These are phyloP conservation scores for Cunninghamia lanceolata DNA, from an alignment of 75 land plant genomes.

Conservation along the genomic window DNA sequence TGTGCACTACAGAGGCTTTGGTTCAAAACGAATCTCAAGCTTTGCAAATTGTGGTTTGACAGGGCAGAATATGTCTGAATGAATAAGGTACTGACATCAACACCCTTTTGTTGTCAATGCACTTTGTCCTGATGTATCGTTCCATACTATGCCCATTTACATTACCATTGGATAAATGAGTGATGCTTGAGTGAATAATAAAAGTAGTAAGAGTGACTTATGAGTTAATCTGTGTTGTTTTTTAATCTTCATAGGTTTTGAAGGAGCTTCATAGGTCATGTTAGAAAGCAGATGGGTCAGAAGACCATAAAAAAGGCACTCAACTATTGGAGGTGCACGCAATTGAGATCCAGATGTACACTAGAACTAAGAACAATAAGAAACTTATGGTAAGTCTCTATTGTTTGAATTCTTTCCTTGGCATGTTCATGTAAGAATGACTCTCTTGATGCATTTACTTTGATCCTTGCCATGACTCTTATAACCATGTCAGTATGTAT, in stretches of 20 bases:
- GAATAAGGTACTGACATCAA: conserved; percentile 66
- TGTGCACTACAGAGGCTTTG: conserved; percentile 73
- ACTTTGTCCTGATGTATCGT: not conserved
- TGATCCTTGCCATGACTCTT: not conserved
- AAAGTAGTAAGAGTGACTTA: not conserved
- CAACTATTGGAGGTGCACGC: conserved; percentile 97
- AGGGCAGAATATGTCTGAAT: conserved; percentile 96
- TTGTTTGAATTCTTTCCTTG: not conserved
- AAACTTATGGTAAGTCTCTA: conserved; percentile 73
- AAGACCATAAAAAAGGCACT: conserved; percentile 99
- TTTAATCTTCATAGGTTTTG: conserved; percentile 55
- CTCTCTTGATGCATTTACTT: not conserved
- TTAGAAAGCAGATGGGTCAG: conserved; percentile 89
- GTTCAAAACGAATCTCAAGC: conserved; percentile 97
- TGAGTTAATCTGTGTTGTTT: not conserved
- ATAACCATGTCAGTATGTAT: not conserved
- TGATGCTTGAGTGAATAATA: not conserved
- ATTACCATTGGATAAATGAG: not conserved
- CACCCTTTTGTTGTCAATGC: not conserved
- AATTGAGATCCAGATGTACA: conserved; percentile 98
- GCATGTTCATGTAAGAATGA: not conserved
- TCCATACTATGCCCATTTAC: not conserved
- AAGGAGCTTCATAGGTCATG: conserved; percentile 96
- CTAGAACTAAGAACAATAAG: conserved; percentile 97
- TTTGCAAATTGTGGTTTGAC: conserved; percentile 97